phyloP scores from a whole-genome alignment of 306 rosid genomes.

The Acacia crassicarpa region DNA sequence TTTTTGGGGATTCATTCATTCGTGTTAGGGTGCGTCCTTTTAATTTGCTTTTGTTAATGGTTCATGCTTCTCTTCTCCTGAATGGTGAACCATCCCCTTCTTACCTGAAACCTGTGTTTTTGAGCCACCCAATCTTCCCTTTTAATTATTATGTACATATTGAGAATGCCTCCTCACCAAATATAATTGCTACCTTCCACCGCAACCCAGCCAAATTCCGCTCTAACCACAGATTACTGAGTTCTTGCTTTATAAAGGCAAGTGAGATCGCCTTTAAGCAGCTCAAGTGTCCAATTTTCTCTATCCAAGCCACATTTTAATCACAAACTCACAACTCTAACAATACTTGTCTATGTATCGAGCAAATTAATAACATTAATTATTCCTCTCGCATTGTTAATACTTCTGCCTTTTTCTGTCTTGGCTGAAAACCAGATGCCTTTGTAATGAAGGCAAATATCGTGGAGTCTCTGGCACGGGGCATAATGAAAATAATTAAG shows the following conservation, averaged over 20 bases:
- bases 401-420: background rate
- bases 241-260: no score
- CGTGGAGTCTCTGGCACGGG: background rate
- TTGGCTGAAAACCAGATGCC: background rate
- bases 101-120: conserved; percentile 36
- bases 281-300: background rate
- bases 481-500: background rate
- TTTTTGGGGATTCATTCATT: background rate
- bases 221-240: background rate
- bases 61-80: conserved; percentile 1
- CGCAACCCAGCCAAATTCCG: background rate
- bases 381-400: background rate
- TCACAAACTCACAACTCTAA: background rate
- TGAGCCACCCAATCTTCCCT: conserved; percentile 38
- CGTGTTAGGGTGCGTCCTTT: conserved; percentile 1
- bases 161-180: background rate
- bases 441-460: conserved; percentile 21
- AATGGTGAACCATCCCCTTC: conserved; percentile 42
- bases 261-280: background rate
- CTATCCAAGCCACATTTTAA: background rate
- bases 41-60: conserved; percentile 31
- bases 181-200: background rate
- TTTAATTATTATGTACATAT: background rate
- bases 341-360: no score
- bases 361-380: background rate